These are phyloP conservation scores for Herpetomonas tarakana DNA, from an alignment of 208 protist genomes.

Conservation along the genomic window DNA sequence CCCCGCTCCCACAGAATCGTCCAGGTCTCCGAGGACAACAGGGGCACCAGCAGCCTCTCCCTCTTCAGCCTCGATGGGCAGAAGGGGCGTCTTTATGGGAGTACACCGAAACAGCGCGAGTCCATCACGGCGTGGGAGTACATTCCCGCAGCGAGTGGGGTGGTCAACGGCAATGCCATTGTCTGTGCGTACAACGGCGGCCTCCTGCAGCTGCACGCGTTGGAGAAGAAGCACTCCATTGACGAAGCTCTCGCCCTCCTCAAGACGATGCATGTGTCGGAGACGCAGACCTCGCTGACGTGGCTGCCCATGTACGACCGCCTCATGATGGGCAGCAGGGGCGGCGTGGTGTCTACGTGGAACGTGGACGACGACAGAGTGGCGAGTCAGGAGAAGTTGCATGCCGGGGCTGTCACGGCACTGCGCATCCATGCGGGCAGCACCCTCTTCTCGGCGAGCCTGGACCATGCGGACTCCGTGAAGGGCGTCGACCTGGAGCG, in stretches of 20 bases:
- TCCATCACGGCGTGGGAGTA: conserved; percentile 31
- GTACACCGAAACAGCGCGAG: conserved; percentile 16
- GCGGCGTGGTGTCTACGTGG: conserved; percentile 40
- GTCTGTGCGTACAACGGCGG: conserved; percentile 43
- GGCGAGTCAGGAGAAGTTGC: conserved; percentile 26
- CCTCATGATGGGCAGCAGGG: conserved; percentile 40
- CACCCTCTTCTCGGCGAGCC: conserved; percentile 30
- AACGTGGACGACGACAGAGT: conserved; percentile 27
- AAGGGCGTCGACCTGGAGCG: conserved; percentile 49
- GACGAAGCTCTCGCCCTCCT: conserved; percentile 22
- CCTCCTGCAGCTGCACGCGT: conserved; percentile 24
- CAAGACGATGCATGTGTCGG: conserved; percentile 18
- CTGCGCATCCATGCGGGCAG: conserved; percentile 11
- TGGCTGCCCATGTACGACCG: conserved; percentile 34
- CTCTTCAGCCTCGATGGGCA: conserved; percentile 21
- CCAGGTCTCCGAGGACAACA: conserved; percentile 19
- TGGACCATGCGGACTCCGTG: conserved; percentile 42
- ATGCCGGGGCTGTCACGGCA: conserved; percentile 22
- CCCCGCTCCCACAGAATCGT: conserved; percentile 24
- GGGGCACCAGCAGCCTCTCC: conserved; percentile 19
- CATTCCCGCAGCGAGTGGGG: conserved; percentile 23
- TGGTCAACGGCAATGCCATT: conserved; percentile 25
- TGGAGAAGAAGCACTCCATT: conserved; percentile 25
- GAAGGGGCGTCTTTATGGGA: conserved; percentile 19
- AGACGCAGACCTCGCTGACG: conserved; percentile 39